Percentiles rank a stretch among this genome's conserved stretches.
phyloP scores from a whole-genome alignment of 495 filamentous ascomycete genomes.

The Aspergillus biplanus region DNA sequence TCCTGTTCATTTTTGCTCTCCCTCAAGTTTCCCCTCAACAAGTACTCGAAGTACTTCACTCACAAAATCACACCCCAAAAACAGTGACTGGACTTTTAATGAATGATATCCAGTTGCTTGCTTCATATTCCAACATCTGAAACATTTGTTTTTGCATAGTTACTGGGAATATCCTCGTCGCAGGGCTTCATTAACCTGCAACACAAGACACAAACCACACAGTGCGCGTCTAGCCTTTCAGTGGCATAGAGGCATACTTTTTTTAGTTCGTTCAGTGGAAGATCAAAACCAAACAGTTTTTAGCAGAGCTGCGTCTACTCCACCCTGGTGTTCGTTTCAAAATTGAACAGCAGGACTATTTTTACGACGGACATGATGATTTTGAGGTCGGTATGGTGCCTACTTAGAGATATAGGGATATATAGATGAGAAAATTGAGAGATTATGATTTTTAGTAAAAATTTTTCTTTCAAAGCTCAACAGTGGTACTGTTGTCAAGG shows the following conservation, averaged over 20 bases:
- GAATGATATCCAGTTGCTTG: slow-evolving; percentile 4
- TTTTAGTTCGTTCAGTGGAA: slow-evolving; percentile 58
- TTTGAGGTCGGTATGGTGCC: background rate
- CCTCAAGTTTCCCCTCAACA: background rate
- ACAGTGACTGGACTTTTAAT: slow-evolving; percentile 11
- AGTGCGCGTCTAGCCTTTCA: slow-evolving; percentile 47
- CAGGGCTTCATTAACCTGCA: background rate
- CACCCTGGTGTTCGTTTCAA: slow-evolving; percentile 51
- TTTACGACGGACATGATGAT: slow-evolving; percentile 52
- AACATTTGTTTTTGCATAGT: background rate
- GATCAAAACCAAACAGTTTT: slow-evolving; percentile 59
- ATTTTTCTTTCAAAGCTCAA: too few relatives aligned
- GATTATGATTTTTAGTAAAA: too few relatives aligned
- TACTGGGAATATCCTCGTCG: background rate
- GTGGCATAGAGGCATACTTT: slow-evolving; percentile 47
- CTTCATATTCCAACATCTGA: background rate
- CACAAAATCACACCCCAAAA: background rate
- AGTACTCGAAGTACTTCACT: too few relatives aligned
- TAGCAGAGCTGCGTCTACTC: slow-evolving; percentile 61
- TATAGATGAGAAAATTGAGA: too few relatives aligned
- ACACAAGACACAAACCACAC: slow-evolving; percentile 37
- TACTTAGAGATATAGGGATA: too few relatives aligned
- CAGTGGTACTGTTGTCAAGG: too few relatives aligned
- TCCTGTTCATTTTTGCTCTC: background rate
- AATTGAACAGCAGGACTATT: slow-evolving; percentile 55